Base-by-base conservation (phyloP, 805 yeast species). In the Suhomyces sp. region DNA sequence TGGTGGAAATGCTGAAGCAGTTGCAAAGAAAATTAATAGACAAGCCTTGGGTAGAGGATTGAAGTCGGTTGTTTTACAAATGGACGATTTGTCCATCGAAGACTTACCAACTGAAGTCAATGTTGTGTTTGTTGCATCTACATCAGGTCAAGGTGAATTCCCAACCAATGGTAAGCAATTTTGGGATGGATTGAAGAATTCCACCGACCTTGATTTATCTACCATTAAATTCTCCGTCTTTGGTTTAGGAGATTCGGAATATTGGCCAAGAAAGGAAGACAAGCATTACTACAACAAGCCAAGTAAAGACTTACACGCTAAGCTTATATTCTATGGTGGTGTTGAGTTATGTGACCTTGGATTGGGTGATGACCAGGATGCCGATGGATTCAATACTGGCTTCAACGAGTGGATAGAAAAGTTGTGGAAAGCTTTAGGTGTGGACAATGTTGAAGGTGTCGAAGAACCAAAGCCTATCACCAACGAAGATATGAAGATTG, bases 181-280 rank as follows among this genome's bases (percentile, higher is more conserved):
- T 50, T 84, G 91, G 91, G 91, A 83, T 47, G 76, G 69, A 18
- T 55, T 83, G 45, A 83, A 82, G 61, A 58, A 58, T 33, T 50
- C 81, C n/a, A 69, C 72, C 28, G 84, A 81, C 43, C 60, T 77
- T 36, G 95, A 86, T 54, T 72, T 83, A 40, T 70, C 81, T 4
- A 52, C 68, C 26, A 68, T 79, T 36, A 75, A 71, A 44, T 71
- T 66, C 42, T 73, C 86, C 8, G 83, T 79, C 18, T 84, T 84
- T 49, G 91, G 88, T 51, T 69, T 83, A 54, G 93, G 93, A 53
- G 93, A 83, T 59, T 77, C 86, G 31, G 77, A 77, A 54, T 88
- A 91, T 69, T 91, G 98, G 98, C 98, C 98, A 50, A 79, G 98
- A 66, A 86, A 87, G 60, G 95, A 91, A 63, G 98, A 91, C 65